A percentile compares a stretch with the other conserved stretches of the same genome.
Evolutionary conservation across 2,329 filamentous ascomycete genomes (phyloP).

Genomic region (Diplodia scrobiculata): DNA sequence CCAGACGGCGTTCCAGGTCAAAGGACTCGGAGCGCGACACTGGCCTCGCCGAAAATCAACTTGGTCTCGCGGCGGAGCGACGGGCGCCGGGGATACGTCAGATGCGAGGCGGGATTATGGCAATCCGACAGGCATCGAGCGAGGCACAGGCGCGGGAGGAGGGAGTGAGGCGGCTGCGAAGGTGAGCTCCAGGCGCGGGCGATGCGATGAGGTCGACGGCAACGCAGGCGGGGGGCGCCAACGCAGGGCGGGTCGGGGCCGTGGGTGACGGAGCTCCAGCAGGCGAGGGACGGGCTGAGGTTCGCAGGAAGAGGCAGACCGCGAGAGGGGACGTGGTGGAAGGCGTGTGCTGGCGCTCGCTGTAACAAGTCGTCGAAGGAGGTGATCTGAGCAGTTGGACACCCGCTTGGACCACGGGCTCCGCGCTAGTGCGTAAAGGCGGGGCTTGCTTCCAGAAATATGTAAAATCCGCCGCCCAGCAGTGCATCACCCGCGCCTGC

Average conservation of each 20-base stretch:
- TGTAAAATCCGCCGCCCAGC: slow-evolving; percentile 1
- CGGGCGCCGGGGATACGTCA: slow-evolving; percentile 16
- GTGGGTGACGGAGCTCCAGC: slow-evolving; percentile 20
- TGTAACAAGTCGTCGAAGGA: slow-evolving; percentile 27
- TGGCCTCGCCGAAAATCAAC: slow-evolving; percentile 23
- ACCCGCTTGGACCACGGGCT: slow-evolving; percentile 10
- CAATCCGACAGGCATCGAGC: slow-evolving; percentile 24
- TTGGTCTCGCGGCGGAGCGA: slow-evolving; percentile 11
- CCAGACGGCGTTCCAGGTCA: slow-evolving; percentile 26
- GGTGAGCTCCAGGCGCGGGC: slow-evolving; percentile 10
- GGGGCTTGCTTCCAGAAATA: slow-evolving; percentile 22
- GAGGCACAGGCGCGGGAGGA: slow-evolving; percentile 7
- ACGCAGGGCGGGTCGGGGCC: slow-evolving; percentile 21
- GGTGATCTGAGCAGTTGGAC: slow-evolving; percentile 24
- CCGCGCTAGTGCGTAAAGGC: slow-evolving; percentile 23
- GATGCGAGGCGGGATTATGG: slow-evolving; percentile 6
- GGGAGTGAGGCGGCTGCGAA: slow-evolving; percentile 10
- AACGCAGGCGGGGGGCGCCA: slow-evolving; percentile 20
- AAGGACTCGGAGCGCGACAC: slow-evolving; percentile 28
- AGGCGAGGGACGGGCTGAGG: slow-evolving; percentile 8
- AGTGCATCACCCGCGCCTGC: slow-evolving; percentile 22
- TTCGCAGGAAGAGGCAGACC: slow-evolving; percentile 17
- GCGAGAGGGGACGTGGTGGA: slow-evolving; percentile 23
- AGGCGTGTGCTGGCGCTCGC: slow-evolving; percentile 23
- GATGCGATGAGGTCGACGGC: slow-evolving; percentile 23